Base-by-base conservation (phyloP, 805 yeast genomes). In the Pachysolen tannophilus region DNA sequence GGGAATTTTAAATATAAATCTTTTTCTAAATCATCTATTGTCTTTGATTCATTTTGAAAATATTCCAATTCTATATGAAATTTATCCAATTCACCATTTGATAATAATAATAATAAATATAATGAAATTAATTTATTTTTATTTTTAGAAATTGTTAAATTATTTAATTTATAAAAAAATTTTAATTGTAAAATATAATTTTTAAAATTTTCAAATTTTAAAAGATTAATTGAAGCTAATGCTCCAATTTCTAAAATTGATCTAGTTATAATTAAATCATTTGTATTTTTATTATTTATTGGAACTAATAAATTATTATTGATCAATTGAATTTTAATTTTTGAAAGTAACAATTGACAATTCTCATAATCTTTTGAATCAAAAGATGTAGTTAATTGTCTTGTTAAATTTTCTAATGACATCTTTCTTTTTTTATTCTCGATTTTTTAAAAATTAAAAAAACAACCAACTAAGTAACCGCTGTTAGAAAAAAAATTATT, bases 1-100 rank as follows among this genome's bases (percentile, higher is more conserved):
- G 97, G 97, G 55, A 87, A 87, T 32, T 75, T 72, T 46, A 90
- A 65, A 54, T 69, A 84, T 45, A 69, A 65, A 54, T 84, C 95
- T 24, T 68, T 65, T 46, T 85, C 90, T 42, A 75, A 63, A 35
- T 68, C 67, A 41, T 61, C 66, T 30, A 60, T 42, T 55, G 53
- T 48, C 49, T 64, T 36, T 15, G 54, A 52, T 33, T 62, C 58
- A 46, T 72, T 72, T 46, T 69, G 73, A 45, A 87, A 68, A 39
- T 65, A 66, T 56, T 90, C 97, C 42, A 90, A 66, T 55, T 86
- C 96, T 19, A 87, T 79, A 60, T 92, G 97, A 63, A 90, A 92
- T 54, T 76, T 76, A 10, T 94, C 85, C 28, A 87, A 77, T 45
- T 80, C 84, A 35, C 92, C 94, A 49, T 81, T 81, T 6, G 95